These are phyloP conservation scores for Solanum chilense DNA, from an alignment of 257 asterid species.

Conservation along the genomic window DNA sequence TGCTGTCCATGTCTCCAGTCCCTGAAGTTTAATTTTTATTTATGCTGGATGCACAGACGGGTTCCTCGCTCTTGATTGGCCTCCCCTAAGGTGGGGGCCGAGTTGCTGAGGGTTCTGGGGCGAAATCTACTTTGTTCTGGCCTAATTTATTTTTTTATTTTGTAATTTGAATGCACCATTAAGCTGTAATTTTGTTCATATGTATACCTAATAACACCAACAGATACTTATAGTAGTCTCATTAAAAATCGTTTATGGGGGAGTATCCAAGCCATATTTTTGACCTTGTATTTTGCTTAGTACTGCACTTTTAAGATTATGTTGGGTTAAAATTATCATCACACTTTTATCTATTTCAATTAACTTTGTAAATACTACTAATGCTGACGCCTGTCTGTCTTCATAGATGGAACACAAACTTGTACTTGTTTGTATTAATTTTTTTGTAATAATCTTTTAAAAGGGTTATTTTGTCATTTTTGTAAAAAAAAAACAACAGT, in stretches of 20 bases:
- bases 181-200: slow-evolving; percentile 3
- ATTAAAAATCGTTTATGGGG: background rate
- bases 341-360: background rate
- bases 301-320: background rate
- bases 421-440: background rate
- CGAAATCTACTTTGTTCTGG: background rate
- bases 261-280: background rate
- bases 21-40: background rate
- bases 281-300: background rate
- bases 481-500: no score
- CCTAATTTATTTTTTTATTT: background rate
- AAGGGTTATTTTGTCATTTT: background rate
- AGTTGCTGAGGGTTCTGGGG: background rate
- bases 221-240: background rate
- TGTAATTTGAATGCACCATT: background rate
- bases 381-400: background rate
- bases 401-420: background rate
- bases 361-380: background rate
- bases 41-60: background rate
- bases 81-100: background rate
- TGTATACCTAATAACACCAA: background rate
- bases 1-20: background rate
- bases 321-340: background rate
- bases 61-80: background rate
- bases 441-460: background rate